A percentile compares a stretch with the other conserved stretches of the same genome.
Evolutionary conservation across 2,329 filamentous ascomycete genomes (phyloP).

Genomic region (Fusarium anguioides): DNA sequence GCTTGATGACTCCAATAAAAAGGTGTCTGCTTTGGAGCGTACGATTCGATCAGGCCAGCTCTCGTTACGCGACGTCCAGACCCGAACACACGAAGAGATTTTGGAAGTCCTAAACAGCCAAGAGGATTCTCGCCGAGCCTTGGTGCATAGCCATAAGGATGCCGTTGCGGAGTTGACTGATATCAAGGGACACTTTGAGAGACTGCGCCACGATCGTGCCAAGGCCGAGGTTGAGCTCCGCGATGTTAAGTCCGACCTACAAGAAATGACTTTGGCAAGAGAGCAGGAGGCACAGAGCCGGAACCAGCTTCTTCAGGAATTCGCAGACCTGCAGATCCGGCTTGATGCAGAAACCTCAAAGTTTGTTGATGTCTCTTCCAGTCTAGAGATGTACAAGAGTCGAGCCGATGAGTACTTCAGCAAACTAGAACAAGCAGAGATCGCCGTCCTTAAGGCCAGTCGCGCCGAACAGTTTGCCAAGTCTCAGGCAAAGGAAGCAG

Average conservation of each 20-base stretch:
- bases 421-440: slow-evolving; percentile 96
- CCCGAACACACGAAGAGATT: slow-evolving; percentile 93
- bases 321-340: slow-evolving; percentile 91
- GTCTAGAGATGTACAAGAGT: slow-evolving; percentile 88
- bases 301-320: slow-evolving; percentile 89
- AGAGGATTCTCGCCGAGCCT: slow-evolving; percentile 84
- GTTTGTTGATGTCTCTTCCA: slow-evolving; percentile 83
- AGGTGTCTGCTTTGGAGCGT: slow-evolving; percentile 89
- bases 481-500: slow-evolving; percentile 87
- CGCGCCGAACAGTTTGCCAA: slow-evolving; percentile 95
- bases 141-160: slow-evolving; percentile 87
- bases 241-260: slow-evolving; percentile 83
- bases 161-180: slow-evolving; percentile 87
- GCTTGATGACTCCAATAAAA: slow-evolving; percentile 92
- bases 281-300: slow-evolving; percentile 92
- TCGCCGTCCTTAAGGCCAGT: slow-evolving; percentile 90
- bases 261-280: slow-evolving; percentile 79
- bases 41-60: slow-evolving; percentile 88
- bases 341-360: slow-evolving; percentile 90
- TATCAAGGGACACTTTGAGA: slow-evolving; percentile 87
- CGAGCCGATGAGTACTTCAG: slow-evolving; percentile 96
- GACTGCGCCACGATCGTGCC: slow-evolving; percentile 83
- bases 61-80: slow-evolving; percentile 89
- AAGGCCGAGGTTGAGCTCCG: slow-evolving; percentile 87
- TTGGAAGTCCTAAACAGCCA: slow-evolving; percentile 93